These are phyloP conservation scores for Parietichytrium sp. DNA, from an alignment of 108 stramenopile genomes.

Conservation along the genomic window DNA sequence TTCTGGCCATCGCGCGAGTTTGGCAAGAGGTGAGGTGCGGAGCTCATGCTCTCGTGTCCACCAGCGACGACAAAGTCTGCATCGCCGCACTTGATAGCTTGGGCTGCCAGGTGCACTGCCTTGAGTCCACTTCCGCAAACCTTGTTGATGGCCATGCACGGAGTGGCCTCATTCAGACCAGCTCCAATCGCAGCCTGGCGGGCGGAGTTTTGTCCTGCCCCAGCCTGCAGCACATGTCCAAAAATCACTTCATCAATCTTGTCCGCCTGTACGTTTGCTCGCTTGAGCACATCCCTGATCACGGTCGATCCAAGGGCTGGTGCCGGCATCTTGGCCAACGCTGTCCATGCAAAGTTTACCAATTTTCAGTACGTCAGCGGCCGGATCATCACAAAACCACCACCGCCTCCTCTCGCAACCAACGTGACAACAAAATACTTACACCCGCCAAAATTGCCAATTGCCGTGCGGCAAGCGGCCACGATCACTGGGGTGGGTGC, in stretches of 20 bases:
- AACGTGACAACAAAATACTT: conserved; percentile 69
- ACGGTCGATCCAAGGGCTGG: conserved; percentile 52
- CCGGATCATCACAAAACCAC: conserved; percentile 32
- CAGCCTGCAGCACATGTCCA: conserved; percentile 89
- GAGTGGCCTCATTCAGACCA: conserved; percentile 71
- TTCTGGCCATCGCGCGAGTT: conserved; percentile 35
- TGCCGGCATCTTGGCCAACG: neutral
- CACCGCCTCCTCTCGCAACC: conserved; percentile 69
- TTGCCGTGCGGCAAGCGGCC: conserved; percentile 96
- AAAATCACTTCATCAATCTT: conserved; percentile 79
- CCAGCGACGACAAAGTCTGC: conserved; percentile 80
- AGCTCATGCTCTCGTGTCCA: conserved; percentile 90
- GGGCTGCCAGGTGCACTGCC: conserved; percentile 82
- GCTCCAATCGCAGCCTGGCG: conserved; percentile 82
- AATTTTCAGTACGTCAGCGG: neutral
- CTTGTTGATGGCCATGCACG: conserved; percentile 88
- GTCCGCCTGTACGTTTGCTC: conserved; percentile 66
- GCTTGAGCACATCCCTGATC: conserved; percentile 68
- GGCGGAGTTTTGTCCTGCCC: conserved; percentile 84
- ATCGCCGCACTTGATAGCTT: conserved; percentile 79
- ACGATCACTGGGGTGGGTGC: conserved; percentile 83
- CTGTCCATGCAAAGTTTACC: neutral
- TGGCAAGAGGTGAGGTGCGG: conserved; percentile 22
- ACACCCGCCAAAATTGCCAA: conserved; percentile 92
- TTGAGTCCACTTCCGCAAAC: conserved; percentile 95